Base-by-base conservation (phyloP, 257 asterid genomes). In the Sherardia arvensis region DNA sequence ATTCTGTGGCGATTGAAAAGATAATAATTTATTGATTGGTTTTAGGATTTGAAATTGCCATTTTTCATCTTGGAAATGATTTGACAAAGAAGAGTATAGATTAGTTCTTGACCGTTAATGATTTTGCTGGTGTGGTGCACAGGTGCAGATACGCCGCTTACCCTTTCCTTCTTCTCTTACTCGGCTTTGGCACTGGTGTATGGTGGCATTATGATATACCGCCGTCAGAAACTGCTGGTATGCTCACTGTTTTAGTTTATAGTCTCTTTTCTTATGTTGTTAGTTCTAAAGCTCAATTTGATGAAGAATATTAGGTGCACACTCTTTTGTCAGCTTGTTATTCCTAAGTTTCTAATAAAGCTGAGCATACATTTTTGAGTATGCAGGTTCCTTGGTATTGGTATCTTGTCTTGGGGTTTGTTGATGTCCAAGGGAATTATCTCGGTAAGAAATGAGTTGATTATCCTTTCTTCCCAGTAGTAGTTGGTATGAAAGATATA, bases 371-470 rank as follows among this genome's bases (percentile, higher is more conserved):
- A 53, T 45, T 32, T 17, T 57, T 23, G 66, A 21, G 40, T 30
- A 15, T 78, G 78, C 89, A 88, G 92, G 90, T 88, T 51, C 78
- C 88, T 36, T 80, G 87, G 94, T 88, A 85, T 69, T 88, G 91
- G 91, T 88, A 88, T 76, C 79, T 70, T 53, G 74, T 79, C 68
- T 73, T 88, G 48, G 82, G 83, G 14, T 65, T 84, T 54, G 84
- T 80, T 53, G 96, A 88, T 74, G 88, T 82, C 67, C 94, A 84
- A 47, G 96, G 91, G 23, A 83, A 80, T 71, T 83, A 79, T 80
- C 87, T 87, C 28, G 88, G 96, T 85, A 76, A 74, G 66, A 40
- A 8, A 6, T n/a, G 51, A 15, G n/a, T 11, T 30, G 47, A 58
- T 38, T 38, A 36, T 29, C 21, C 53, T 18, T 48, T 38, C 18